Evolutionary conservation across 345 rosid genomes (phyloP).

Genomic region (Aurinia saxatilis): DNA sequence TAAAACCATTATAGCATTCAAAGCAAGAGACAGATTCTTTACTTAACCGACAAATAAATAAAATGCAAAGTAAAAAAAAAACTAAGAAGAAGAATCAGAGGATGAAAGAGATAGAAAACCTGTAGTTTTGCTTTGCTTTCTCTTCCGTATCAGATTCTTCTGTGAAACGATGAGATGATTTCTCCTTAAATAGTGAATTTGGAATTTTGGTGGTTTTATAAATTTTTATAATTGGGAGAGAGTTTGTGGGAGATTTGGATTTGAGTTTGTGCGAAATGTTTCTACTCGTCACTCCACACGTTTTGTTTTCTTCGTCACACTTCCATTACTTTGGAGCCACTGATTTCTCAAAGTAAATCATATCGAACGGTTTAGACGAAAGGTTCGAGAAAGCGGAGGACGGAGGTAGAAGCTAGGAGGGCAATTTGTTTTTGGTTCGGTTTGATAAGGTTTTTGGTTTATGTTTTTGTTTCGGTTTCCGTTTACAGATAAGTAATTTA

Average conservation of each 20-base stretch:
- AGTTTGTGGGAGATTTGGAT: slow-evolving; percentile 5
- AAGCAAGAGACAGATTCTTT: slow-evolving; percentile 31
- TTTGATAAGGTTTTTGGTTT: too few relatives aligned
- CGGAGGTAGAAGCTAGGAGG: neutral
- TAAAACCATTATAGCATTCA: neutral
- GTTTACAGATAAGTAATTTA: too few relatives aligned
- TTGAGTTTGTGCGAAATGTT: slow-evolving; percentile 5
- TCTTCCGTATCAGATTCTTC: slow-evolving; percentile 29
- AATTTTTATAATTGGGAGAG: neutral
- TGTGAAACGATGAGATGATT: neutral
- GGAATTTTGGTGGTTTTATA: neutral
- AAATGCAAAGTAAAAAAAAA: neutral
- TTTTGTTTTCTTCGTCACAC: neutral
- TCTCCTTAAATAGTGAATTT: neutral
- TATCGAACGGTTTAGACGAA: neutral
- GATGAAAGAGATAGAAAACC: slow-evolving; percentile 10
- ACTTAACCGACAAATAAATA: slow-evolving; percentile 19
- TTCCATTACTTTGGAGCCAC: neutral
- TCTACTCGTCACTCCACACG: slow-evolving; percentile 15
- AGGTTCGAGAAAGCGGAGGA: neutral
- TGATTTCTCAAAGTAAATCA: neutral
- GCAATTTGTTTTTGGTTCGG: too few relatives aligned
- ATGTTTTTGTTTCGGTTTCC: too few relatives aligned
- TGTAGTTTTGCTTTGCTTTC: slow-evolving; percentile 20
- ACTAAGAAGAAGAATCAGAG: neutral